Base-by-base conservation (phyloP, 2,329 filamentous ascomycete genomes). In the Alternaria arbusti region DNA sequence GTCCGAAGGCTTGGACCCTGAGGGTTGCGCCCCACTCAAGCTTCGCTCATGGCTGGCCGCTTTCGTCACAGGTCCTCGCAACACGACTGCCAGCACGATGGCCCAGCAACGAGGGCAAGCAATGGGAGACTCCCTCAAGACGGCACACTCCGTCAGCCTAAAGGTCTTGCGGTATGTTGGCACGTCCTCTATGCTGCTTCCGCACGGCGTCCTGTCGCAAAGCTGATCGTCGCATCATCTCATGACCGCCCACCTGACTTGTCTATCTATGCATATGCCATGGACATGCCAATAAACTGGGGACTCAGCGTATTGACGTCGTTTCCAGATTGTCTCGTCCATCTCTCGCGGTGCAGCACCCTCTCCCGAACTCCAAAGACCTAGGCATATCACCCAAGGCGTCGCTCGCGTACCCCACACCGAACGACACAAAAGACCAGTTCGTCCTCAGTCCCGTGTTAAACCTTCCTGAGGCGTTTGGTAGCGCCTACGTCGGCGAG, bases 401-500 rank as follows among this genome's bases (percentile, higher is more conserved):
- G 2, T 78, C 78, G 13, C 86, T 96, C 54, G 91, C 92, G 46
- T 95, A 94, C 78, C 87, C 89, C 2, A 84, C 84, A 11, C 75
- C 82, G 15, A 75, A 82, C 30, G 74, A 79, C 26, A 82, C 85
- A 61, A 77, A 79, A 25, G 83, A 85, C 66, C 81, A 82, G 28
- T 89, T 88, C 69, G 85, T 88, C 40, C 80, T 90, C 54, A 85
- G 84, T 28, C 86, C 87, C 22, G 82, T 87, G 70, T 87, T 98
- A 73, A 96, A 93, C 50, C 89, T 98, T 1, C 95, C 96, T 10
- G 90, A 94, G 15, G 91, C 93, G 0, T 98, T 99, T 79, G 95
- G 94, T 47, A 95, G 93, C 12, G 94, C 95, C 9, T 97, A 97
- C 79, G 95, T 98, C 20, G 96, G 96, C 72, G 94, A 98, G 83